Percentiles rank a stretch among this genome's conserved stretches.
Conservation (phyloP, 2,329 filamentous ascomycete species). For the Simplicillium sp. region DNA sequence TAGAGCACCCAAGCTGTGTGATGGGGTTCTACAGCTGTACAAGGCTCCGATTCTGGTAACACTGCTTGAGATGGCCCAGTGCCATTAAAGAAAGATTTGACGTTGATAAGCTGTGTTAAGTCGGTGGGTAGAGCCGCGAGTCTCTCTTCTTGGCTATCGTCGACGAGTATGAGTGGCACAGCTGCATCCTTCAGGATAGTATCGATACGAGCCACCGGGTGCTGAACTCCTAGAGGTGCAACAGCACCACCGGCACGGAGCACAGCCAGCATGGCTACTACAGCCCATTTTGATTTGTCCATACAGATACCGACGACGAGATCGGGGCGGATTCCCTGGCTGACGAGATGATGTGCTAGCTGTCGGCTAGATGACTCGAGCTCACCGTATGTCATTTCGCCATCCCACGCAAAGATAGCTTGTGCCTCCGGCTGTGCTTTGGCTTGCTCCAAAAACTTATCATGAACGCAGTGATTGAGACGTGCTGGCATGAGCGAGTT, state of each 20-base stretch:
- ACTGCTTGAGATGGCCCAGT: background rate
- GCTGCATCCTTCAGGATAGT: background rate
- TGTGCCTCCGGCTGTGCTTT: background rate
- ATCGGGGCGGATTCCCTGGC: conserved; percentile 1
- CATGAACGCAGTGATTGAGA: background rate
- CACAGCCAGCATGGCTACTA: conserved; percentile 4
- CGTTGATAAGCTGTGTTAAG: background rate
- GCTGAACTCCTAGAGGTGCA: background rate
- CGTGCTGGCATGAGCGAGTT: background rate
- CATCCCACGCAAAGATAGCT: conserved; percentile 7
- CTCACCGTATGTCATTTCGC: conserved; percentile 6
- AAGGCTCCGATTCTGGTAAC: background rate
- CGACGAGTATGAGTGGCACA: background rate
- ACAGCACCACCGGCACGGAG: conserved; percentile 4
- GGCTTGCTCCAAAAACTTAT: background rate
- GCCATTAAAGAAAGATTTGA: background rate
- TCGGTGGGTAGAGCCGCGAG: no score
- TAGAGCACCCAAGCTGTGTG: conserved; percentile 3
- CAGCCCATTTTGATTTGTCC: conserved; percentile 3
- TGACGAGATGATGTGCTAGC: conserved; percentile 2
- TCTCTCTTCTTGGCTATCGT: no score
- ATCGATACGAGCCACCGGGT: background rate
- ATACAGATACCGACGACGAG: conserved; percentile 1
- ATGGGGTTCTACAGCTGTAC: background rate
- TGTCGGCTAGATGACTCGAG: conserved; percentile 1